phyloP scores from a whole-genome alignment of 108 stramenopile genomes.

The Cyclostephanos tholiformis region DNA sequence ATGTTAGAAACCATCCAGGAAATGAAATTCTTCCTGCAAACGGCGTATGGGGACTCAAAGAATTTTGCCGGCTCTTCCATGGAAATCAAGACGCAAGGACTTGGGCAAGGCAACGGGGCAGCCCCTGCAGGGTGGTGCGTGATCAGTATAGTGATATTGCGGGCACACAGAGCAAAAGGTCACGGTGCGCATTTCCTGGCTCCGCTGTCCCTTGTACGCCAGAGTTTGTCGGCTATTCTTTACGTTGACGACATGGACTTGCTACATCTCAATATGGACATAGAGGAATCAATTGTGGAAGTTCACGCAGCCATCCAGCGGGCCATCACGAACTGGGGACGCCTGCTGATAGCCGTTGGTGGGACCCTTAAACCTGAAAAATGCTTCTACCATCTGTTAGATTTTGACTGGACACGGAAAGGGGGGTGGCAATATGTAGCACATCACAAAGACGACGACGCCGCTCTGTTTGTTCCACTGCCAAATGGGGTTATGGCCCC shows the following conservation, averaged over 20 bases:
- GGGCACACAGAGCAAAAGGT: slow-evolving; percentile 13
- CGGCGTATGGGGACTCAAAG: too few relatives aligned
- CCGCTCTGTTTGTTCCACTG: slow-evolving; percentile 3
- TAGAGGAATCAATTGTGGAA: background rate
- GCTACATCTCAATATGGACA: background rate
- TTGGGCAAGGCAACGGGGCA: too few relatives aligned
- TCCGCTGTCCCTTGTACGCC: background rate
- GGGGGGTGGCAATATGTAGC: slow-evolving; percentile 11
- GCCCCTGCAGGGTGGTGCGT: too few relatives aligned
- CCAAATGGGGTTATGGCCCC: background rate
- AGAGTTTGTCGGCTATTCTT: background rate
- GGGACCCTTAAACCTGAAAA: slow-evolving; percentile 21
- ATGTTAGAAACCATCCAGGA: too few relatives aligned
- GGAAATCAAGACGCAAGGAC: too few relatives aligned
- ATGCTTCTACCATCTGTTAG: slow-evolving; percentile 20
- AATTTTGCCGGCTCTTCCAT: too few relatives aligned
- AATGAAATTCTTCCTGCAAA: too few relatives aligned
- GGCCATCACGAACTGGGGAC: background rate
- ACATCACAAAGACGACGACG: background rate
- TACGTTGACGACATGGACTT: slow-evolving; percentile 19
- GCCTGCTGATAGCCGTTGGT: slow-evolving; percentile 11
- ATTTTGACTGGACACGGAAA: background rate
- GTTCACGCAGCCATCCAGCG: background rate
- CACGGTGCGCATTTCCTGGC: background rate
- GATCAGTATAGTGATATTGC: slow-evolving; percentile 9